Base-by-base conservation (phyloP, 2,329 filamentous ascomycete species). In the Aureobasidium sp. region DNA sequence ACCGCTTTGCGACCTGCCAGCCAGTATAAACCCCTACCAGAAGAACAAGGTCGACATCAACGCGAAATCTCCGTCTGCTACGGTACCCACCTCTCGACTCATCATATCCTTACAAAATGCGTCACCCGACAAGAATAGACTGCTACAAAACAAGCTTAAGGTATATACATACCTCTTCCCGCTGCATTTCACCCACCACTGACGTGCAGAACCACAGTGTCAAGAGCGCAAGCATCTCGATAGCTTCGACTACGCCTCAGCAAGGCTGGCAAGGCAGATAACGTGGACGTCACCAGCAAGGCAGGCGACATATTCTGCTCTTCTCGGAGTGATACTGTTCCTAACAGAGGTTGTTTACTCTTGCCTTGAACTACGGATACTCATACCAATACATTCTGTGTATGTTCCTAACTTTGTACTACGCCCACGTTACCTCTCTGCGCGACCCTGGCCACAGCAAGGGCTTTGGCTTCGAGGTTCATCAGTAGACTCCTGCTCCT, bases 11-110 rank as follows among this genome's bases (percentile, higher is more conserved):
- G 37, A 54, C 50, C 39, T 42, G 30, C 37, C 36, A 13, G 47
- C 59, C 39, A 57, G 32, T 67, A 95, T 97, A 91, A 97, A 97
- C 76, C 93, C 93, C 69, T 91, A 92, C 76, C 90, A 97, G 82
- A 92, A 96, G 84, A 97, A 97, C 83, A 97, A 99, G 82, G 84
- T 97, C 71, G 94, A 99, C 78, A 83, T 97, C 78, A 92, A 84
- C 81, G 94, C 97, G 79, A 80, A 90, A 84, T 61, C 29, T 32
- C 42, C 30, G n/a, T 45, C 53, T 5, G 27, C 37, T 39, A 11
- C 37, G 7, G 37, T 39, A 13, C 32, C 1, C 21, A 32, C 21
- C 36, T 39, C 11, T 8, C 53, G 53, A 36, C 63, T 67, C 62
- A 64, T 66, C 45, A 61, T 55, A 55, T 32, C 50, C 21, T 60